phyloP scores from a whole-genome alignment of 148 eudicot genomes.

The Silene uniflora region DNA sequence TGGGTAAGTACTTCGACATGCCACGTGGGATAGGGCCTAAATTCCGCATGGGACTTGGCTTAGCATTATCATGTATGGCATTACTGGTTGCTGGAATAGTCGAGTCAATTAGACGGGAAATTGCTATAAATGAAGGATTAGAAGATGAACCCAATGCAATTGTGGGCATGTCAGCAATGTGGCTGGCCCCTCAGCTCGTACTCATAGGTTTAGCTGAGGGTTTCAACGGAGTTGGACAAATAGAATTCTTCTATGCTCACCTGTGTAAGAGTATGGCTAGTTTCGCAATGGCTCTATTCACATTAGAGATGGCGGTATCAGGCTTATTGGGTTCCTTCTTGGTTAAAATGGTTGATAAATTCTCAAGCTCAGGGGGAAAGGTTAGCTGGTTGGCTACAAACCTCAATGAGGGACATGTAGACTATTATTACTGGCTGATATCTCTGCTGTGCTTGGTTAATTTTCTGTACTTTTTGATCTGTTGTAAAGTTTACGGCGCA shows the following conservation, averaged over 20 bases:
- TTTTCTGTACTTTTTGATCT: no score
- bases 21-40: constrained; percentile 23
- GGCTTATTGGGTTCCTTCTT: constrained; percentile 23
- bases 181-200: constrained; percentile 41
- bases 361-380: constrained; percentile 13
- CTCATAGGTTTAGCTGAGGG: constrained; percentile 41
- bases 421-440: constrained; percentile 28
- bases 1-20: constrained; percentile 26
- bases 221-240: constrained; percentile 35
- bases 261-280: constrained; percentile 63
- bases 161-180: constrained; percentile 44
- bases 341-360: constrained; percentile 18
- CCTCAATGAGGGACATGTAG: constrained; percentile 28
- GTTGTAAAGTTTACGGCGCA: no score
- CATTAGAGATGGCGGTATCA: constrained; percentile 35
- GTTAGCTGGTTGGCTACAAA: constrained; percentile 23
- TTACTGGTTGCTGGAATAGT: constrained; percentile 26
- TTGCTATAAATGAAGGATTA: constrained; percentile 18
- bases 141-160: constrained; percentile 24
- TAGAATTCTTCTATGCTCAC: constrained; percentile 44
- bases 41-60: constrained; percentile 24
- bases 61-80: constrained; percentile 22
- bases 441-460: constrained; percentile 12
- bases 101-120: constrained; percentile 18
- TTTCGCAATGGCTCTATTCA: constrained; percentile 42